Evolutionary conservation across 768 basidiomycete genomes (phyloP), one percentile per base, ranked within the genome.

Genomic region (Leccinum longicurvipes): DNA sequence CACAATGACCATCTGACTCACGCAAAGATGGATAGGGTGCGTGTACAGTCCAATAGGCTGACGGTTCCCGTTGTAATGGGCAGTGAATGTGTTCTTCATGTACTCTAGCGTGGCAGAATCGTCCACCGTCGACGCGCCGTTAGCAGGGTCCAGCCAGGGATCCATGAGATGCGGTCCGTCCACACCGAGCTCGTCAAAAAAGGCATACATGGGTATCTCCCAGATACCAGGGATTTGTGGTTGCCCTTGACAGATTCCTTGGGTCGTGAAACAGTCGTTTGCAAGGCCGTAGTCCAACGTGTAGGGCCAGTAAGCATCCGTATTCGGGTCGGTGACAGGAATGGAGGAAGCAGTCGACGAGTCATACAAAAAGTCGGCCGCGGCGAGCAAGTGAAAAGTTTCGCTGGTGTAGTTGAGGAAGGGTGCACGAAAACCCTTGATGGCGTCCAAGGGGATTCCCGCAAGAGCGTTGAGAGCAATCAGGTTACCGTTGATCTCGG

Each of bases 301-400:
- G 25, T 55, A 55, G 27, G 54, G 54, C 52, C 52, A 55, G 41
- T 55, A 45, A 34, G 41, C 52, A 34, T 55, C 53, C 29, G 39
- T 55, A 9, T 55, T 36, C 10, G 14, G 31, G 31, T 44, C 41
- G n/a, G 53, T 34, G 14, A 55, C 39, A 55, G 41, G 53, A 34
- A 55, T 55, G 7, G 52, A 54, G 10, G 54, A 29, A 17, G 28
- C 6, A 17, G 54, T 42, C 31, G 41, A 55, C 0, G 54, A 54
- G 14, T 42, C 54, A 12, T 54, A 54, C 29, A 21, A 21, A 39
- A 44, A 23, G 15, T 21, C 24, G 24, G 31, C 25, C 2, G 28
- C 53, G 2, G 39, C 39, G 21, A 51, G 45, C 10, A 50, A 21
- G 8, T 21, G 25, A 28, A 55, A 55, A 3, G 41, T 45, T 23